A percentile compares a stretch with the other conserved stretches of the same genome.
Evolutionary conservation across 2,329 filamentous ascomycete genomes (phyloP).

Genomic region (Capronia coronata): DNA sequence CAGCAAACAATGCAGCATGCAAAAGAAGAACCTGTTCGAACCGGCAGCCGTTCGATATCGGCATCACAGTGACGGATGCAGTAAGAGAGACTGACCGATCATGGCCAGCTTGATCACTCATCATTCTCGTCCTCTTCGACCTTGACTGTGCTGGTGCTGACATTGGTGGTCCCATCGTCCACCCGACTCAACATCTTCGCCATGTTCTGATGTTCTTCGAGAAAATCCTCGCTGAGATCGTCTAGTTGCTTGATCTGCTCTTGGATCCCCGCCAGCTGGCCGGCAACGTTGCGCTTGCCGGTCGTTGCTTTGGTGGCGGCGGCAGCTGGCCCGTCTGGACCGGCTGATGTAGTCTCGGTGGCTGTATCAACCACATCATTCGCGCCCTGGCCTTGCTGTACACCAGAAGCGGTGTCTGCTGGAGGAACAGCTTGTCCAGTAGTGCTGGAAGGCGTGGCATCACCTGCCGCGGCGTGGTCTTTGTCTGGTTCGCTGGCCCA

Average conservation of each 20-base stretch:
- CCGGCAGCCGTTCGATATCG: too few species aligned
- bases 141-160: conserved; percentile 3
- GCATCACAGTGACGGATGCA: too few species aligned
- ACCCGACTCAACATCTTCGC: conserved; percentile 21
- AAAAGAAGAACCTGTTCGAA: too few species aligned
- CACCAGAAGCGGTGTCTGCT: too few species aligned
- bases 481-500: conserved; percentile 33
- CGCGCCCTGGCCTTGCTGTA: not conserved
- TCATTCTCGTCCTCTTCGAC: not conserved
- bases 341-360: conserved; percentile 12
- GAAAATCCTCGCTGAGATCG: conserved; percentile 40
- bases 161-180: conserved; percentile 3
- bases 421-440: too few species aligned
- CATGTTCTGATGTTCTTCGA: conserved; percentile 36
- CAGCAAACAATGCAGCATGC: too few species aligned
- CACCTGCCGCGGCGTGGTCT: too few species aligned
- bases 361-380: not conserved
- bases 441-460: too few species aligned
- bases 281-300: conserved; percentile 23
- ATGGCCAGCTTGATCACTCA: too few species aligned
- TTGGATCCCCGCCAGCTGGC: conserved; percentile 42
- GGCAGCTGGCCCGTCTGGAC: conserved; percentile 5
- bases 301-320: too few species aligned
- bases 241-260: conserved; percentile 27
- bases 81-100: too few species aligned